Base-by-base conservation (phyloP, 345 rosid species). In the Brassica juncea region DNA sequence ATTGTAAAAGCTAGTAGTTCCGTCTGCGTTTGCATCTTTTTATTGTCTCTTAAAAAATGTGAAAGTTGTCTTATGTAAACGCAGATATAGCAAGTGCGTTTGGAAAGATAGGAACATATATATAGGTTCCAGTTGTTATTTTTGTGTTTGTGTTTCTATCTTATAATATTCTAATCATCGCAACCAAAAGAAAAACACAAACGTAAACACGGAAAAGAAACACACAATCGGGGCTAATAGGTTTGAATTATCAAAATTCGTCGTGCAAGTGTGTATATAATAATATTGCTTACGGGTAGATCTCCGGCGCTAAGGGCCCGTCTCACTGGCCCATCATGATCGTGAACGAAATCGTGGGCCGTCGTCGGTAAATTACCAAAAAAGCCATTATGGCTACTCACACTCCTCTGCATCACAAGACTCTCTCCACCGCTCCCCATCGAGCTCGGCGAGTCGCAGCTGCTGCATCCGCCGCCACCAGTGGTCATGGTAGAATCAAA, bases 291-390 rank as follows among this genome's bases (percentile, higher is more conserved):
- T 54, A 94, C 98, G 82, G 84, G 91, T 86, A 90, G 74, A 73
- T 93, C 99, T 64, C 94, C 96, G 28, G 95, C 85, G 82, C 97
- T 92, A 69, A 79, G 91, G 70, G 87, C 97, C 85, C 94, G 88
- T 73, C 93, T 85, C 4, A 86, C 92, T n/a, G 89, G 86, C 73
- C 88, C 82, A 21, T 86, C 91, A 60, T 82, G 39, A 73, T 89
- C 98, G 15, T 80, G 8, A 44, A 83, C 73, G 39, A 76, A 68
- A 66, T 77, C 87, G 8, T 74, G 84, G 64, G 82, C 72, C 47
- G 82, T 76, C 5, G 70, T 58, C 62, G 39, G 15, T 35, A 81
- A 87, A 63, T 70, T 83, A 81, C 77, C 80, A 32, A 68, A 82
- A 62, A 79, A 49, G 32, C 85, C 88, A 59, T 83, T 85, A 68